Conservation (phyloP, 768 basidiomycete genomes). For the Mrakia gelida region DNA sequence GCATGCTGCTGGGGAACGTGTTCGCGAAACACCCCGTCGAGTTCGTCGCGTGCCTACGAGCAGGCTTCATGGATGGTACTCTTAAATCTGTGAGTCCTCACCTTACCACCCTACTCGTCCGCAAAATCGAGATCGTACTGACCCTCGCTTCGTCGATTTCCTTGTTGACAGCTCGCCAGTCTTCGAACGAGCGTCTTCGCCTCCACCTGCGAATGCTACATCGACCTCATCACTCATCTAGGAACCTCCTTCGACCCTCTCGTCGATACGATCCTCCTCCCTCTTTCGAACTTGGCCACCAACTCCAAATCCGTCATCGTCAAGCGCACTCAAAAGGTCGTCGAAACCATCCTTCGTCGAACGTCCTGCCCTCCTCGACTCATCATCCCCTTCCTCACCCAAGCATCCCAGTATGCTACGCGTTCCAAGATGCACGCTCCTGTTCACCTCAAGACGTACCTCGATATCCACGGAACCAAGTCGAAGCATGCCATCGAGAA, state of each 20-base stretch:
- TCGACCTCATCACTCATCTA: conserved; percentile 65
- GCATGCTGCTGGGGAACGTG: conserved; percentile 84
- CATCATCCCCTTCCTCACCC: conserved; percentile 64
- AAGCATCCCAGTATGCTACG: too few species aligned
- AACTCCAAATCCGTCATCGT: conserved; percentile 90
- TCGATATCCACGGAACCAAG: conserved; percentile 66
- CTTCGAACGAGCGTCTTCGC: conserved; percentile 83
- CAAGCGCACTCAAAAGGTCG: conserved; percentile 72
- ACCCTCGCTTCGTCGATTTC: background rate
- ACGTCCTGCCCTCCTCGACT: conserved; percentile 67
- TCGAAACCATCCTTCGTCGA: conserved; percentile 63
- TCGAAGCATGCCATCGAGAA: conserved; percentile 64
- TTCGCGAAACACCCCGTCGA: conserved; percentile 66
- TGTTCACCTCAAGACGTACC: conserved; percentile 66
- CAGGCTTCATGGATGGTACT: conserved; percentile 64
- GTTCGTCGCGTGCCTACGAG: conserved; percentile 70
- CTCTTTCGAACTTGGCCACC: conserved; percentile 76
- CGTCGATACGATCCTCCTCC: conserved; percentile 69
- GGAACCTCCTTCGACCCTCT: conserved; percentile 68
- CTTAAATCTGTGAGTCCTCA: conserved; percentile 66
- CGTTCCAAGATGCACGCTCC: conserved; percentile 63
- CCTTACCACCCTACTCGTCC: too few species aligned
- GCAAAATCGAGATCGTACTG: background rate
- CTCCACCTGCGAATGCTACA: conserved; percentile 71
- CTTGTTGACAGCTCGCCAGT: conserved; percentile 64